phyloP scores from a whole-genome alignment of 2,329 filamentous ascomycete genomes.

The Xylariomycetidae sp. region DNA sequence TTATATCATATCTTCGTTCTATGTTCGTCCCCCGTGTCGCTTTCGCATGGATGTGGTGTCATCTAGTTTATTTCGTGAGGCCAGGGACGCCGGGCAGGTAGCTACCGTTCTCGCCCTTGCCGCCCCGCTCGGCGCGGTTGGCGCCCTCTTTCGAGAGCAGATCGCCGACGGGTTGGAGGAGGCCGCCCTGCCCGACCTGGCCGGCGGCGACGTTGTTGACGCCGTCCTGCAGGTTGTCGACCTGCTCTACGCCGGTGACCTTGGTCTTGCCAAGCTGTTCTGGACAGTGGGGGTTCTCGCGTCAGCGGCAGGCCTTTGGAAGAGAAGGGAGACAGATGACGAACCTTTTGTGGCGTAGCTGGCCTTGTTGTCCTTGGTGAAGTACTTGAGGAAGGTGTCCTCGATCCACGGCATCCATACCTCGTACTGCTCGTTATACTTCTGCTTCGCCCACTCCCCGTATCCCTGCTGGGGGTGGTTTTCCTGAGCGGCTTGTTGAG shows the following conservation, averaged over 20 bases:
- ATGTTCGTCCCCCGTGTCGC: too few species aligned
- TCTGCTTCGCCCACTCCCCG: conserved; percentile 54
- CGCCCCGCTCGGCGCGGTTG: conserved; percentile 58
- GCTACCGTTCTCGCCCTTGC: conserved; percentile 54
- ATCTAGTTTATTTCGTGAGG: not conserved
- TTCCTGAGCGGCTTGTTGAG: too few species aligned
- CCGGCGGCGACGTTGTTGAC: conserved; percentile 56
- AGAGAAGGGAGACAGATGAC: conserved; percentile 11
- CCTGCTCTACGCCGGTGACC: conserved; percentile 59
- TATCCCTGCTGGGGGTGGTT: too few species aligned
- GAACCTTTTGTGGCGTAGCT: conserved; percentile 64
- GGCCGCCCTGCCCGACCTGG: conserved; percentile 62
- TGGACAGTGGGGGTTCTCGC: conserved; percentile 23
- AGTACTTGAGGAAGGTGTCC: conserved; percentile 65
- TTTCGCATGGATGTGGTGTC: too few species aligned
- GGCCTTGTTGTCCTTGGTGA: conserved; percentile 72
- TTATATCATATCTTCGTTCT: too few species aligned
- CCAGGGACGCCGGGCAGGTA: conserved; percentile 27
- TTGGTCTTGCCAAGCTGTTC: conserved; percentile 65
- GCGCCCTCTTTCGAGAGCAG: conserved; percentile 56
- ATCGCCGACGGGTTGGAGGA: conserved; percentile 60
- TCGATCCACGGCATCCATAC: conserved; percentile 73
- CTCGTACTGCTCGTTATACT: conserved; percentile 68
- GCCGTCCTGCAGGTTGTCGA: conserved; percentile 63
- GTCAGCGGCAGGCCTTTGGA: conserved; percentile 1